phyloP scores from a whole-genome alignment of 371 early-diverging fungal genomes.

The Rhizopus arrhizus region DNA sequence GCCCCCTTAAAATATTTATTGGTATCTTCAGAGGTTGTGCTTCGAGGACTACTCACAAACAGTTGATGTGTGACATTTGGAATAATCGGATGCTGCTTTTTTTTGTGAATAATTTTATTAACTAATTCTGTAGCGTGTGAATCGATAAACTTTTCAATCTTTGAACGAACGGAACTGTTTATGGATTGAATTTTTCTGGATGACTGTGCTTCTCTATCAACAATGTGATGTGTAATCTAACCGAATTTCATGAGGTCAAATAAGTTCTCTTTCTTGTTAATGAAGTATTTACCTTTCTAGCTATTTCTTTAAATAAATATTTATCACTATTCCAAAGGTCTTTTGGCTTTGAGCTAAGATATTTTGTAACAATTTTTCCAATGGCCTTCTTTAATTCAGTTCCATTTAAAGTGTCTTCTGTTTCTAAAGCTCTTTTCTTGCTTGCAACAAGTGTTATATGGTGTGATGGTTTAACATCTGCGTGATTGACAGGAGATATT shows the following conservation, averaged over 20 bases:
- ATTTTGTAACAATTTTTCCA: slow-evolving; percentile 47
- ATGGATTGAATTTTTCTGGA: slow-evolving; percentile 40
- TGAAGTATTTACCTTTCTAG: slow-evolving; percentile 42
- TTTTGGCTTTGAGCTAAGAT: slow-evolving; percentile 40
- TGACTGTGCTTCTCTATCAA: slow-evolving; percentile 45
- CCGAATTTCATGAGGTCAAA: background rate
- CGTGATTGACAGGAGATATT: slow-evolving; percentile 3
- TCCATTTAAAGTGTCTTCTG: slow-evolving; percentile 26
- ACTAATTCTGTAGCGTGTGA: slow-evolving; percentile 38
- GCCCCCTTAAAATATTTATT: slow-evolving; percentile 1
- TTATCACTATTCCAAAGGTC: slow-evolving; percentile 49
- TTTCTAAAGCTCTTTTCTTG: slow-evolving; percentile 18
- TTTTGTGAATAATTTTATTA: slow-evolving; percentile 19
- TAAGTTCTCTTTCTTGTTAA: background rate
- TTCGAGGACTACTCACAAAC: slow-evolving; percentile 12
- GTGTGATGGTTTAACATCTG: background rate
- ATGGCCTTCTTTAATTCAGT: slow-evolving; percentile 48
- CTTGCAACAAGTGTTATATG: slow-evolving; percentile 12
- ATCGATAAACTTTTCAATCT: slow-evolving; percentile 55
- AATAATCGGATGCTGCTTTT: slow-evolving; percentile 6
- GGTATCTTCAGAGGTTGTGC: slow-evolving; percentile 20
- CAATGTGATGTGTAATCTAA: slow-evolving; percentile 54
- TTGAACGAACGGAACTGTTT: slow-evolving; percentile 30
- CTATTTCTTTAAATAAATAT: slow-evolving; percentile 52
- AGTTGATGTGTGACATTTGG: background rate